These are phyloP conservation scores for Fraxinus xanthoxyloides DNA, from an alignment of 305 asterid species.

Conservation along the genomic window DNA sequence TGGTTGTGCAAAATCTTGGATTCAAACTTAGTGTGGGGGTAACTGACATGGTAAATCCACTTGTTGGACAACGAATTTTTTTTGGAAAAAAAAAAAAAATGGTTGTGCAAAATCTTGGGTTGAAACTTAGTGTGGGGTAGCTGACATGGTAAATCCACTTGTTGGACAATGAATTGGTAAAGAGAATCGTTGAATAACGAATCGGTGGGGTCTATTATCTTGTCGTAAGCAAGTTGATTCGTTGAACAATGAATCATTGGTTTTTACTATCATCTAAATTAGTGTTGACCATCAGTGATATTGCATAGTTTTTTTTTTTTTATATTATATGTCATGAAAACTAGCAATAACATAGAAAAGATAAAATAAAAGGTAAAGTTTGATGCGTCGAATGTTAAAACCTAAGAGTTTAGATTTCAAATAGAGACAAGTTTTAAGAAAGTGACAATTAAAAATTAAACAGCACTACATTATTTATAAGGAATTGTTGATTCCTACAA, in stretches of 20 bases:
- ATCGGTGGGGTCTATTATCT: not conserved
- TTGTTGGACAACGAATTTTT: not conserved
- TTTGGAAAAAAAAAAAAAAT: too few species aligned
- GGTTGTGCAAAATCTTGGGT: too few species aligned
- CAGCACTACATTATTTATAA: not conserved
- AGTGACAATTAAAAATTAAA: conserved; percentile 10
- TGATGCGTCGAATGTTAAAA: conserved; percentile 9
- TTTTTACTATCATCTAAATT: not conserved
- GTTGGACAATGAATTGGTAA: not conserved
- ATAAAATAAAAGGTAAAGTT: not conserved
- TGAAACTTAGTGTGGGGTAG: not conserved
- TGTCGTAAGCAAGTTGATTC: too few species aligned
- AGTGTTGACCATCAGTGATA: not conserved
- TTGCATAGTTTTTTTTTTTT: too few species aligned
- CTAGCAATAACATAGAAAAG: not conserved
- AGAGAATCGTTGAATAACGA: not conserved
- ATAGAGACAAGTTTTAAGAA: conserved; percentile 13
- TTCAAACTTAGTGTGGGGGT: not conserved
- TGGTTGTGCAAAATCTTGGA: too few species aligned
- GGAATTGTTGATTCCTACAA: conserved; percentile 3
- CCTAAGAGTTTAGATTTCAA: conserved; percentile 22
- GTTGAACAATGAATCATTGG: not conserved
- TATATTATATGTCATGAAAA: not conserved
- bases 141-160: not conserved
- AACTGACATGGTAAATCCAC: not conserved